Base-by-base conservation (phyloP, 345 rosid species). In the Nephelium lappaceum region DNA sequence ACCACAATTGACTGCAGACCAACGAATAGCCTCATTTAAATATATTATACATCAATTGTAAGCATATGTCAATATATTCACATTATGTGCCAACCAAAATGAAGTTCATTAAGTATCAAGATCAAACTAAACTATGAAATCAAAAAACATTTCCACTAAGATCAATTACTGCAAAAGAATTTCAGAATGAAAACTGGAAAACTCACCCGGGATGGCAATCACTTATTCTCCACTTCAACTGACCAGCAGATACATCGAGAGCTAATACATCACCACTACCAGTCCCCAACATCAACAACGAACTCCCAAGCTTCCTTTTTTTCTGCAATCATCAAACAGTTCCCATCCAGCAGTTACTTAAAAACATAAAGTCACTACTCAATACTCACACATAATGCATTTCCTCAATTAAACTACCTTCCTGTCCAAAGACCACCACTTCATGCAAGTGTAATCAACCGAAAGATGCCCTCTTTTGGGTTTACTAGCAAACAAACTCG, bases 171-270 rank as follows among this genome's bases (percentile, higher is more conserved):
- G 43, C 21, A 66, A 14, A 38, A 66, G 9, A 36, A 66, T 15
- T 6, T 15, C 15, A 66, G 15, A 18, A 27, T 31, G 63, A 39
- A 9, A 61, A 82, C 51, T 71, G 62, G 64, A 72, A 72, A 51
- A 83, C 93, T 72, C 73, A 96, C 99, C 99, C 98, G 11, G 99
- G 95, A 88, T 96, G 98, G 81, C 97, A 96, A 77, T 96, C 99
- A 75, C 81, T 85, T 27, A 92, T 79, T 69, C 86, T 91, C 98
- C 99, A 96, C 82, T 89, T 93, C 68, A 93, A 84, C 81, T 89
- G 97, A 85, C 99, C 98, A 82, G 95, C 88, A 81, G 97, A 81
- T 10, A 96, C 94, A 83, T 94, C 98, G 53, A 96, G 90, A n/a
- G 98, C 98, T 78, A 94, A 83, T 66, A 96, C 90, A 83, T 94